Evolutionary conservation across 2,329 filamentous ascomycete species (phyloP).

Genomic region (Cercospora brassicicola): DNA sequence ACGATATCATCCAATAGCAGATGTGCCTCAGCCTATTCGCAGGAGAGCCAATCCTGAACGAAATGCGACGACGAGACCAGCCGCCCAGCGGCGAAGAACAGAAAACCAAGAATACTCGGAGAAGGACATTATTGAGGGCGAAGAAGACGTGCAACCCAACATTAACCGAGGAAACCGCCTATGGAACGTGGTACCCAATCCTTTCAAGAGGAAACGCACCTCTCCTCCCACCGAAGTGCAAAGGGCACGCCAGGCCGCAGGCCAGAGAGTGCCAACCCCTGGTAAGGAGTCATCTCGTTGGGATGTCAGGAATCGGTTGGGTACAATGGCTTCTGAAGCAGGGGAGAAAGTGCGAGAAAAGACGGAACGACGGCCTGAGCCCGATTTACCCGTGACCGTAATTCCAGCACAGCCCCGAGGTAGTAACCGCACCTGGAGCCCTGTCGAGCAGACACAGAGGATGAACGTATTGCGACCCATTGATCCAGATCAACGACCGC

Average conservation of each 20-base stretch:
- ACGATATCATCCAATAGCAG: slow-evolving; percentile 58
- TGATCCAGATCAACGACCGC: slow-evolving; percentile 1
- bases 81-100: slow-evolving; percentile 10
- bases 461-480: slow-evolving; percentile 10
- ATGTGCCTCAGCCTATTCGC: slow-evolving; percentile 44
- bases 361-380: slow-evolving; percentile 40
- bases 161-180: slow-evolving; percentile 37
- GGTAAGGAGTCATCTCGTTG: slow-evolving; percentile 48
- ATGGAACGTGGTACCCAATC: slow-evolving; percentile 57
- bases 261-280: slow-evolving; percentile 37
- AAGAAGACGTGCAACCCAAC: slow-evolving; percentile 28
- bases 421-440: slow-evolving; percentile 56
- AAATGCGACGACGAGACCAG: slow-evolving; percentile 17
- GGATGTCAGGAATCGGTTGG: slow-evolving; percentile 48
- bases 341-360: slow-evolving; percentile 47
- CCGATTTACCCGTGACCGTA: slow-evolving; percentile 58
- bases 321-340: slow-evolving; percentile 51
- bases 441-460: slow-evolving; percentile 29
- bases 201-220: slow-evolving; percentile 59
- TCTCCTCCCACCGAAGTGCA: slow-evolving; percentile 62
- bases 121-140: slow-evolving; percentile 32
- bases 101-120: slow-evolving; percentile 19
- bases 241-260: slow-evolving; percentile 44
- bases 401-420: slow-evolving; percentile 60
- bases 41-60: slow-evolving; percentile 28